These are phyloP conservation scores for Pelargonium fulgidum DNA, from an alignment of 441 rosid genomes.

Conservation along the genomic window DNA sequence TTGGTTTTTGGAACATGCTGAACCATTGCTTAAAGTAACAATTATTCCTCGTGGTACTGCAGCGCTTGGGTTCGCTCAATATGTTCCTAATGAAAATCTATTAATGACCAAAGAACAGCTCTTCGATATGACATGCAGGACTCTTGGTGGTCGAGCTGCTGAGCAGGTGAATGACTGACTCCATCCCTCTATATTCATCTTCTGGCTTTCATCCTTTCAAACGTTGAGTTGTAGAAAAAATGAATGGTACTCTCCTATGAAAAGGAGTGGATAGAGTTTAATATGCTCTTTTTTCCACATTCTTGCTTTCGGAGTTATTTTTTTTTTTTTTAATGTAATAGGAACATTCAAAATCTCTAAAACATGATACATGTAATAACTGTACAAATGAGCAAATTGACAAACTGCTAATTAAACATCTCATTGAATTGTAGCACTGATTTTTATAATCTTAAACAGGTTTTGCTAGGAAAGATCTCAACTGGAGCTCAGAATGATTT, in stretches of 20 bases:
- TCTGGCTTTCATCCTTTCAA: neutral
- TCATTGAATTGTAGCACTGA: neutral
- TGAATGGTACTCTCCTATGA: too few relatives aligned
- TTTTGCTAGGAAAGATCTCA: slow-evolving; percentile 49
- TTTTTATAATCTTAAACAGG: slow-evolving; percentile 25
- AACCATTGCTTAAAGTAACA: slow-evolving; percentile 63
- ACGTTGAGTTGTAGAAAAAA: too few relatives aligned
- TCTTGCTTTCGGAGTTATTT: too few relatives aligned
- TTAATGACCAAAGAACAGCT: slow-evolving; percentile 65
- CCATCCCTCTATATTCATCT: slow-evolving; percentile 4
- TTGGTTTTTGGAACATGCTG: slow-evolving; percentile 66
- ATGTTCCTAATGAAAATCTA: slow-evolving; percentile 60
- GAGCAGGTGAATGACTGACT: slow-evolving; percentile 36
- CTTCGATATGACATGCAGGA: slow-evolving; percentile 60
- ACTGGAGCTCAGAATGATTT: slow-evolving; percentile 63
- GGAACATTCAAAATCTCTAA: too few relatives aligned
- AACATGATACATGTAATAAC: too few relatives aligned
- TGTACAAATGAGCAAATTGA: neutral
- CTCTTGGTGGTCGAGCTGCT: slow-evolving; percentile 68
- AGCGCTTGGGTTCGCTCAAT: slow-evolving; percentile 62
- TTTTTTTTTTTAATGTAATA: neutral
- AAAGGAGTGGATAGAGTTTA: too few relatives aligned
- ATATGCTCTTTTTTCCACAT: too few relatives aligned
- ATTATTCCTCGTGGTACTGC: slow-evolving; percentile 68
- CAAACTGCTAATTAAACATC: neutral